Base-by-base conservation (phyloP, 1,284 basidiomycete species). In the Inonotus obliquus region DNA sequence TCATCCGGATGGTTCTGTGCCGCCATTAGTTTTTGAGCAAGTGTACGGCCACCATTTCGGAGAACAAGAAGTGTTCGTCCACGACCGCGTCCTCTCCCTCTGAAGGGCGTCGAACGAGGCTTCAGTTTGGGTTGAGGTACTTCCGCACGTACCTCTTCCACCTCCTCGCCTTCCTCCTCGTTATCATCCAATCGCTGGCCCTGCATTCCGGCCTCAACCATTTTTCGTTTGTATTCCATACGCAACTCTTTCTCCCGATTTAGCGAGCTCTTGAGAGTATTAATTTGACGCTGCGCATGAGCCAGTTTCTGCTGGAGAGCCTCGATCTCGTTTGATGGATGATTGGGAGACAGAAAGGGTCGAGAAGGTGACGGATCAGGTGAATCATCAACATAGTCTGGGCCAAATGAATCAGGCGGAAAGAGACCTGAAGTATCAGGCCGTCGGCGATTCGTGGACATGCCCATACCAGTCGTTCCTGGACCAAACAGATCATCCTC, bases 221-320 rank as follows among this genome's bases (percentile, higher is more conserved):
- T 72, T 66, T 79, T 81, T 61, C 82, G 78, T 67, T 75, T 77
- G 68, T 83, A 81, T 63, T 87, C 85, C 71, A 92, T 82, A 53
- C 86, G 81, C 65, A 85, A 73, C 76, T 89, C 87, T 74, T 92
- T 93, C 77, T 94, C 92, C 62, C 90, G 80, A 69, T 86, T 84
- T 52, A 94, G 71, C 1, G 86, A 86, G 49, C 85, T 83, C 70
- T 91, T 89, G 63, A 94, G 80, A 4, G 91, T 92, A 64, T 80
- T 82, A 69, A 94, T 89, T 69, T 91, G 89, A 59, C 90, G 77
- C 69, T 93, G 89, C 6, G 92, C 89, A 72, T 93, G 91, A 13
- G 89, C 87, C 39, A 94, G 79, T 29, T 86, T 79, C 68, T 91
- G 87, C 64, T 91, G 87, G 21, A 92, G 75, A 0, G 84, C 83